Base-by-base conservation (phyloP, 495 filamentous ascomycete genomes). In the Neurospora cerealis region DNA sequence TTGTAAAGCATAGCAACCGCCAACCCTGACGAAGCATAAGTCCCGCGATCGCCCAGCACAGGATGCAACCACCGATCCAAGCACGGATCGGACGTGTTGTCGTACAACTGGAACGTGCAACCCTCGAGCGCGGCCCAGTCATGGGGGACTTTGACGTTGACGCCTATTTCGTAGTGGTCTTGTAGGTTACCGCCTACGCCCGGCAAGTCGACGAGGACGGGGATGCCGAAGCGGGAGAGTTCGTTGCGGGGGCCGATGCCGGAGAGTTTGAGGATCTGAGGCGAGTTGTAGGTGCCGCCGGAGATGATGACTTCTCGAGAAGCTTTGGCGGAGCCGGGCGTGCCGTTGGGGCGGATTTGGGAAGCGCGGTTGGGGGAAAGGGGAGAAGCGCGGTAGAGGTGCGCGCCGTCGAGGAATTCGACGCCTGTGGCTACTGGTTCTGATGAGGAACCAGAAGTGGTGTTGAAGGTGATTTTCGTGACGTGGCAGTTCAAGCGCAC, bases 161-260 rank as follows among this genome's bases (percentile, higher is more conserved):
- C 84, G 40, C 81, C 76, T 32, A 81, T 84, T 72, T 91, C 89
- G 77, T 89, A 88, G 78, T 88, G 88, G 75, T 92, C 89, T 71
- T 91, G 89, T 2, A 92, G 81, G 78, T 92, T 92, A n/a, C 83
- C 82, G 46, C 91, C 91, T 0, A 92, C 90, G 15, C 87, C 88
- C 0, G 89, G 89, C 0, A 89, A 81, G 74, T 91, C 85, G 41
- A 80, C 74, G 0, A 91, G 72, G 0, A 90, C 81, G 6, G 83
- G 77, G 72, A 92, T 90, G 28, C 79, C 77, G 71, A 85, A 82
- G 11, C 74, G 75, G 5, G 78, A 19, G 0, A 93, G 84, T 41
- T 90, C 84, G 0, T 75, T 76, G 3, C 73, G 72, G 0, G 88
- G 85, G 2, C 91, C 91, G 69, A 93, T 81, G 9, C 92, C 91